phyloP scores from a whole-genome alignment of 164 flowering plant species.

The Macadamia tetraphylla region DNA sequence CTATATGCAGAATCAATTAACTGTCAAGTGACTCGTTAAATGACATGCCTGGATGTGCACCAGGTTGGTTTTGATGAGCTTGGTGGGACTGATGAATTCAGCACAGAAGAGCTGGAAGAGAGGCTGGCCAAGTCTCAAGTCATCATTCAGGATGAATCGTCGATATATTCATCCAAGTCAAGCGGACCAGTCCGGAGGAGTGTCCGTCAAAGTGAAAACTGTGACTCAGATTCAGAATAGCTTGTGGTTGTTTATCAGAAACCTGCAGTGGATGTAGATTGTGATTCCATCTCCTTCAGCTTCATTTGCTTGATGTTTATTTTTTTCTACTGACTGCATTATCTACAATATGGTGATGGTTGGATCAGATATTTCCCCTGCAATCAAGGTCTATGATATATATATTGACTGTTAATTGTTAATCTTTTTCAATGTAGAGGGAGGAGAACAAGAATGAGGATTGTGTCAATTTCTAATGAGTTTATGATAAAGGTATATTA shows the following conservation, averaged over 20 bases:
- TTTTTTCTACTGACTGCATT: too few relatives aligned
- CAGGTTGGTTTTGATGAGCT: constrained; percentile 95
- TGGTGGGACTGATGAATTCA: constrained; percentile 84
- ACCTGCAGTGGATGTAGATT: not conserved
- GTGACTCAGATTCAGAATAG: constrained; percentile 67
- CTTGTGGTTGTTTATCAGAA: not conserved
- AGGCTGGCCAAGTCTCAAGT: constrained; percentile 81
- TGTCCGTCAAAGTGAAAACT: constrained; percentile 56
- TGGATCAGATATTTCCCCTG: too few relatives aligned
- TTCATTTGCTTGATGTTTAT: too few relatives aligned
- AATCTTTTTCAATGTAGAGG: too few relatives aligned
- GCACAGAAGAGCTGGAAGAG: constrained; percentile 88
- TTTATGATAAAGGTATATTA: too few relatives aligned
- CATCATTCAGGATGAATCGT: constrained; percentile 80
- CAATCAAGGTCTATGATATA: too few relatives aligned
- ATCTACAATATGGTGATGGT: too few relatives aligned
- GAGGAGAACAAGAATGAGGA: too few relatives aligned
- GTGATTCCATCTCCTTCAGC: not conserved
- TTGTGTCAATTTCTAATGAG: too few relatives aligned
- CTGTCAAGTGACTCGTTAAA: not conserved
- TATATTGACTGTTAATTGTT: too few relatives aligned
- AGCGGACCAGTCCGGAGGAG: constrained; percentile 40
- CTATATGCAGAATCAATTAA: not conserved
- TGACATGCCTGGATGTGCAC: not conserved
- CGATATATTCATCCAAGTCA: constrained; percentile 32